A percentile compares a stretch with the other conserved stretches of the same genome.
Conservation (phyloP, 2,329 filamentous ascomycete species). For the Acrodontium crateriforme region DNA sequence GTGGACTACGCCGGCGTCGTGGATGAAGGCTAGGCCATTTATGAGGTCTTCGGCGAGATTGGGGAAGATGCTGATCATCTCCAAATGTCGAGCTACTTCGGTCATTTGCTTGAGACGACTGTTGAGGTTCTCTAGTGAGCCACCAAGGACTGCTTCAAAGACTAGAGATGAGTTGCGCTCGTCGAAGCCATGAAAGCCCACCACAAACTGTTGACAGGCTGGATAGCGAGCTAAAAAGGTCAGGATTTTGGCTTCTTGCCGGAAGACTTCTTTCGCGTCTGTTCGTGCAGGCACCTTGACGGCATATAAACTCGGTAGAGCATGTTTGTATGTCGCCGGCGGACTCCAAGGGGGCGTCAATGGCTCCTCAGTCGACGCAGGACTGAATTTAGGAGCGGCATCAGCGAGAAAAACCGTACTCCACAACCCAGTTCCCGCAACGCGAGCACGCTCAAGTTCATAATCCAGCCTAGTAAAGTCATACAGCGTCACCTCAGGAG, state of each 20-base stretch:
- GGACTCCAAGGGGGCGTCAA: slow-evolving; percentile 5
- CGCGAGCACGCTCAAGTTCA: slow-evolving; percentile 19
- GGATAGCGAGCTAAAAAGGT: slow-evolving; percentile 16
- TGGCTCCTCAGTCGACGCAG: slow-evolving; percentile 1
- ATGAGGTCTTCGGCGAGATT: slow-evolving; percentile 26
- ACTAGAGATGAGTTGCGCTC: slow-evolving; percentile 16
- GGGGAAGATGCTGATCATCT: slow-evolving; percentile 27
- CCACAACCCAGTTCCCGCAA: slow-evolving; percentile 23
- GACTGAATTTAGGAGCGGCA: slow-evolving; percentile 6
- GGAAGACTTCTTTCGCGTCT: slow-evolving; percentile 21
- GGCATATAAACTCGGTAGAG: slow-evolving; percentile 12
- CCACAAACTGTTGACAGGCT: slow-evolving; percentile 13
- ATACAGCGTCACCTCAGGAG: slow-evolving; percentile 3
- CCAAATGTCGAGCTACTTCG: slow-evolving; percentile 21
- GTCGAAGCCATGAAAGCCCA: slow-evolving; percentile 23
- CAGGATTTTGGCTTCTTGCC: slow-evolving; percentile 21
- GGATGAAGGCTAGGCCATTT: slow-evolving; percentile 29
- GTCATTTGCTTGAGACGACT: slow-evolving; percentile 18
- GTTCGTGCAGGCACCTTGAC: slow-evolving; percentile 20
- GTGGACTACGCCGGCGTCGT: slow-evolving; percentile 26
- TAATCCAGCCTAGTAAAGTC: slow-evolving; percentile 16
- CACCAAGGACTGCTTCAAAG: slow-evolving; percentile 20
- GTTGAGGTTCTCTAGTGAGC: slow-evolving; percentile 18
- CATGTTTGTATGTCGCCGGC: slow-evolving; percentile 6
- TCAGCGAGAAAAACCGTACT: slow-evolving; percentile 23